Evolutionary conservation across 139 green algal species (phyloP).

Genomic region (Tetraselmis chui): DNA sequence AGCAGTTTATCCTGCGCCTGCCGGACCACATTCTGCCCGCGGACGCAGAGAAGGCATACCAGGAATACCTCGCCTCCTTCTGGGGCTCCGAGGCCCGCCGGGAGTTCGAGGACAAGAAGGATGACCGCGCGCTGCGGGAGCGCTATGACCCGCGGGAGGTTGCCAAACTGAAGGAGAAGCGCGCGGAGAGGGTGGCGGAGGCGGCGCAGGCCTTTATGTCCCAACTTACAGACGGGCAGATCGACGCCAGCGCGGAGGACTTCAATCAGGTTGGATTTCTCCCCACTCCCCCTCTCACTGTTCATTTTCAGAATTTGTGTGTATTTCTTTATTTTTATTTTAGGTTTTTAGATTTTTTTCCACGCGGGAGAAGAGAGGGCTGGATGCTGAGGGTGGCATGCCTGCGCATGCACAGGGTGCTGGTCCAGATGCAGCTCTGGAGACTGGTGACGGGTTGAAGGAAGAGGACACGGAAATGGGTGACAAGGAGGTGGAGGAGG

Average conservation of each 20-base stretch:
- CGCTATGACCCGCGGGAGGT: conserved; percentile 38
- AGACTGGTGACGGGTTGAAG: too few species aligned
- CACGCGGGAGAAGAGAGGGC: too few species aligned
- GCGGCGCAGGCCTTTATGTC: conserved; percentile 9
- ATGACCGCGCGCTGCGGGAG: conserved; percentile 23
- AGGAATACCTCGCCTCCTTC: conserved; percentile 55
- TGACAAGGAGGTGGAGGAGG: too few species aligned
- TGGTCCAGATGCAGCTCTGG: too few species aligned
- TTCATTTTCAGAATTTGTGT: too few species aligned
- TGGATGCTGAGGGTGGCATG: too few species aligned
- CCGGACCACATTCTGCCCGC: conserved; percentile 47
- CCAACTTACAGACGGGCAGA: conserved; percentile 2
- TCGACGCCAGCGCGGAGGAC: background rate
- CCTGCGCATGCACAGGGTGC: too few species aligned
- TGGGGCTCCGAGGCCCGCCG: conserved; percentile 50
- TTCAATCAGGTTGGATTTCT: conserved; percentile 30
- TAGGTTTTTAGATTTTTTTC: too few species aligned
- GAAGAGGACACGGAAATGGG: too few species aligned
- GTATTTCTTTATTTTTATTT: too few species aligned
- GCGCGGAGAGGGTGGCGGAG: conserved; percentile 11
- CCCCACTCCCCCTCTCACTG: too few species aligned
- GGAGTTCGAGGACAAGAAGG: conserved; percentile 50
- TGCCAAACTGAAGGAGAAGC: conserved; percentile 13
- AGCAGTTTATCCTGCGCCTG: conserved; percentile 44
- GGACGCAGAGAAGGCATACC: conserved; percentile 51